Percentiles rank a stretch among this genome's conserved stretches.
phyloP scores from a whole-genome alignment of 139 green algal genomes.

The Monoraphidium neglectum region DNA sequence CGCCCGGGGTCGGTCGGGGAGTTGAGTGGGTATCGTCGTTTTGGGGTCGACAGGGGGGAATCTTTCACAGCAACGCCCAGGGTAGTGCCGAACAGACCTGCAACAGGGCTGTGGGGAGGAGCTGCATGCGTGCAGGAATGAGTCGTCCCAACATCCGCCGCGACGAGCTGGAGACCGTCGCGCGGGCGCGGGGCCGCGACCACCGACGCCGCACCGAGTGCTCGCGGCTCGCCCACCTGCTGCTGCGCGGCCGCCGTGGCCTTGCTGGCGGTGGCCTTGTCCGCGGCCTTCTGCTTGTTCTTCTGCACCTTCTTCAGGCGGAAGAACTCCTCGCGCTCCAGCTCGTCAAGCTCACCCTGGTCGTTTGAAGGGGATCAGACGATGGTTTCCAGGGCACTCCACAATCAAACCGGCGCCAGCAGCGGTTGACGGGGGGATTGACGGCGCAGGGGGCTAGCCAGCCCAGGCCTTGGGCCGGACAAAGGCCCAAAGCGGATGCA shows the following conservation, averaged over 20 bases:
- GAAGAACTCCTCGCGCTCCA: constrained; percentile 99
- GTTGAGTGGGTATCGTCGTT: background rate
- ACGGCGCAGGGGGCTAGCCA: constrained; percentile 1
- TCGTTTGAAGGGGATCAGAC: too few species aligned
- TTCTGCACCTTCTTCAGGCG: constrained; percentile 87
- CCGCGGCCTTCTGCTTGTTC: constrained; percentile 62
- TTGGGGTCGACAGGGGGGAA: background rate
- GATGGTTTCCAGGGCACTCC: background rate
- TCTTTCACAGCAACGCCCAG: background rate
- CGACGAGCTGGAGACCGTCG: background rate
- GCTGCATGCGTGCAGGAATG: background rate
- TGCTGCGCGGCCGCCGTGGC: background rate
- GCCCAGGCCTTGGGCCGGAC: too few species aligned
- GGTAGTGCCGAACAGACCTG: background rate
- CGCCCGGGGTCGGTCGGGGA: constrained; percentile 9
- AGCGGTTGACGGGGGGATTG: background rate
- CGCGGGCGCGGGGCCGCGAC: too few species aligned
- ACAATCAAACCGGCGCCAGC: background rate
- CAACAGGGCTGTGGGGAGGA: background rate
- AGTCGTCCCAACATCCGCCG: background rate
- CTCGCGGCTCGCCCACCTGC: background rate
- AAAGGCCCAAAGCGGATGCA: too few species aligned
- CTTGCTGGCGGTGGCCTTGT: background rate
- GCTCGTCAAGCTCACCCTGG: constrained; percentile 96
- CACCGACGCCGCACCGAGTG: background rate